These are phyloP conservation scores for Fraxinus velutina DNA, from an alignment of 305 asterid genomes.

Conservation along the genomic window DNA sequence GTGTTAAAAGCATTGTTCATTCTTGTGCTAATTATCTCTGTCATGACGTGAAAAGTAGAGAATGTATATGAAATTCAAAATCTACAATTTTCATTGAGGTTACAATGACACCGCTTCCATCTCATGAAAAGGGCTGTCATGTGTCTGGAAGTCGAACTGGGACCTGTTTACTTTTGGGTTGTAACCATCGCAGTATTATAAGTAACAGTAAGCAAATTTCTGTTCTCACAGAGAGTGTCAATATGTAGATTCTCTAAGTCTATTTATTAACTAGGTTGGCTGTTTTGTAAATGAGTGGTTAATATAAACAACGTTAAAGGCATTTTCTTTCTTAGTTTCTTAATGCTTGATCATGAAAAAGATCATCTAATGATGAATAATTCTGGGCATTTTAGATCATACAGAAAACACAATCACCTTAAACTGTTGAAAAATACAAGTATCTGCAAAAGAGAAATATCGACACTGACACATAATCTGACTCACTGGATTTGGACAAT, in stretches of 20 bases:
- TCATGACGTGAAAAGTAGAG: background rate
- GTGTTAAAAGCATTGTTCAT: background rate
- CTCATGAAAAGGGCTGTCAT: background rate
- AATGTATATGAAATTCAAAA: background rate
- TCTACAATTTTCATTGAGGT: background rate
- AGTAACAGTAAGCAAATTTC: background rate
- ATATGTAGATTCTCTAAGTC: background rate
- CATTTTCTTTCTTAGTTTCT: background rate
- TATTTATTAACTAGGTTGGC: background rate
- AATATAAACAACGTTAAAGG: background rate
- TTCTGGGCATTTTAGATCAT: background rate
- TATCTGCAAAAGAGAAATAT: constrained; percentile 5
- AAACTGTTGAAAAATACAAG: background rate
- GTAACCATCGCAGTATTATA: background rate
- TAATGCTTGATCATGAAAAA: background rate
- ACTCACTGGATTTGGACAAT: constrained; percentile 13
- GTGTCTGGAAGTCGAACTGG: background rate
- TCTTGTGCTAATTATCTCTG: background rate
- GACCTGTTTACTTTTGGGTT: background rate
- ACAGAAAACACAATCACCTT: background rate
- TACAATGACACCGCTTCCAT: background rate
- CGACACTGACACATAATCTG: background rate
- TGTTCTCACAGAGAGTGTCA: background rate
- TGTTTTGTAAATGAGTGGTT: background rate
- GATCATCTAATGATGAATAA: background rate